Evolutionary conservation across 768 basidiomycete species (phyloP), one percentile per base, ranked within the genome.

Genomic region (Albatrellus ellisii): DNA sequence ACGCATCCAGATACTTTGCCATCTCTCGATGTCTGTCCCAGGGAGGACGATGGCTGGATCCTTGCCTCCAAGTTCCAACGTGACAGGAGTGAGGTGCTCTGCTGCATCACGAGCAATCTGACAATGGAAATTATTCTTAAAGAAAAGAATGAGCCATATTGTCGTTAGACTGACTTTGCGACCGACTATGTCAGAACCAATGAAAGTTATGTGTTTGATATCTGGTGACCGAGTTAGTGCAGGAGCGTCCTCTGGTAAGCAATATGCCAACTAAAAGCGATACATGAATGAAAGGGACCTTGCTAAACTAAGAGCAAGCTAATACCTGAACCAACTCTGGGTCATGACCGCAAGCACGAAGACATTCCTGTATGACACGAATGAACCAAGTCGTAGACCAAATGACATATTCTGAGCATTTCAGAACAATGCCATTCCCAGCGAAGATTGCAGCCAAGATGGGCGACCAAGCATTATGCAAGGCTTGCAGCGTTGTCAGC

Each of bases 151-250:
- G 15, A 11, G n/a, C n/a, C n/a, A n/a, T n/a, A n/a, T n/a, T n/a
- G n/a, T n/a, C n/a, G n/a, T n/a, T n/a, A n/a, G n/a, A 42, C 42
- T 12, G 29, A 81, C 83, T 67, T 78, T 75, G 36, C 79, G 77
- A 24, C 87, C 87, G 36, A 87, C 73, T 37, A 64, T 63, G 52
- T 85, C 83, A 4, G 84, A 88, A 20, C 88, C 83, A 56, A 92
- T 90, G 56, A 94, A 94, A 1, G 90, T 95, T 48, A 98, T 92
- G 54, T 99, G 95, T 54, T 83, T 86, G 47, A 99, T 81, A 21
- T 70, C 54, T 0, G 84, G 76, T 1, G 82, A 79, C 58, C 64
- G 74, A 0, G 90, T 98, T 35, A 99, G 59, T 1, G 75, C 75
- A 37, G 80, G 75, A 1, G 90, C 95, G 48, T 87, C 72, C 28